Evolutionary conservation across 129 eudicot species (phyloP).

Genomic region (Ambrosia artemisiifolia): DNA sequence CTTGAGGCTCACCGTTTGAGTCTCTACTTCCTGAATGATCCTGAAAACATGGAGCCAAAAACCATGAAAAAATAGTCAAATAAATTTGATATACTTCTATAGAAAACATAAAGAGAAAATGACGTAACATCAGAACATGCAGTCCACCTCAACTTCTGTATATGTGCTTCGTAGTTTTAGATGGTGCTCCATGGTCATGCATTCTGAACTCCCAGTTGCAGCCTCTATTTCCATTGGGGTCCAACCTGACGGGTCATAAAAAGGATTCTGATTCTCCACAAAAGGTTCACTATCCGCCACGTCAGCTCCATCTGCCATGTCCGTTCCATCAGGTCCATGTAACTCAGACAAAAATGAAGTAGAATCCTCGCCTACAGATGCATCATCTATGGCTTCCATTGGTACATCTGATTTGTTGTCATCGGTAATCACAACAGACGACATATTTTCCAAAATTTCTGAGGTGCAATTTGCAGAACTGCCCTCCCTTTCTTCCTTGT

Average conservation of each 20-base stretch:
- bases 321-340: conserved; percentile 33
- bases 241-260: conserved; percentile 68
- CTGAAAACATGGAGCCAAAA: conserved; percentile 39
- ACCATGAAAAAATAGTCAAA: not conserved
- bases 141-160: conserved; percentile 72
- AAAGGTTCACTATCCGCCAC: conserved; percentile 18
- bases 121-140: conserved; percentile 5
- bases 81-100: not conserved
- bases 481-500: conserved; percentile 14
- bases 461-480: conserved; percentile 21
- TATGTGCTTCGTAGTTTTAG: conserved; percentile 70
- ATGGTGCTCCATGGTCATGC: conserved; percentile 61
- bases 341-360: conserved; percentile 43
- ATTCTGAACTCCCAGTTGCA: conserved; percentile 72
- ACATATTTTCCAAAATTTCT: conserved; percentile 1
- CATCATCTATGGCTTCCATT: conserved; percentile 34
- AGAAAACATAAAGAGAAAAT: conserved; percentile 11
- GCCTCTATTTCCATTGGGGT: conserved; percentile 82
- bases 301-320: conserved; percentile 20
- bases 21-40: conserved; percentile 72
- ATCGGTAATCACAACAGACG: conserved; percentile 18
- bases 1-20: conserved; percentile 78
- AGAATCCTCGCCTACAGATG: conserved; percentile 42
- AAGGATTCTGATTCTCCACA: conserved; percentile 30
- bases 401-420: conserved; percentile 24